Evolutionary conservation across 1,284 basidiomycete genomes (phyloP).

Genomic region (Austroboletus novae-zelandiae): DNA sequence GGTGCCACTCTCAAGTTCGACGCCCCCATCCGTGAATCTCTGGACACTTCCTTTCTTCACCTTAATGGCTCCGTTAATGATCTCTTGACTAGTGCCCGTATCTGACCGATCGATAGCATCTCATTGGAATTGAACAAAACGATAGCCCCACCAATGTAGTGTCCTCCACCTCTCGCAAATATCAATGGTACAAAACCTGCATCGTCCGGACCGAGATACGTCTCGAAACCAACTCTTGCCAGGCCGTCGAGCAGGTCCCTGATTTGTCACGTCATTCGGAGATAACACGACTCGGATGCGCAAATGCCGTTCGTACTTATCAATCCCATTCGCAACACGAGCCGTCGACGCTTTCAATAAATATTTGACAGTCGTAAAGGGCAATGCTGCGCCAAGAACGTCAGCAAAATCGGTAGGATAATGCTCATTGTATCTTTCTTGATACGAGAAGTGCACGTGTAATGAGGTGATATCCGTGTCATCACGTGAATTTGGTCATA

Average conservation of each 20-base stretch:
- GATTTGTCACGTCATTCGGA: not conserved
- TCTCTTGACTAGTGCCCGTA: conserved; percentile 36
- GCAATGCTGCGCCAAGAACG: conserved; percentile 17
- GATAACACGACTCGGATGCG: not conserved
- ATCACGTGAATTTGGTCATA: not conserved
- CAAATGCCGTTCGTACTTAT: conserved; percentile 16
- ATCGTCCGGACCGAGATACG: conserved; percentile 40
- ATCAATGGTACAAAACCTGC: conserved; percentile 38
- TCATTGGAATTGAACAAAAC: too few relatives aligned
- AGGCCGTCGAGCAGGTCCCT: conserved; percentile 40
- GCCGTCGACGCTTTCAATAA: conserved; percentile 6
- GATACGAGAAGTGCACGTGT: not conserved
- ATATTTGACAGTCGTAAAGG: conserved; percentile 15
- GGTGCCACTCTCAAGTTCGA: conserved; percentile 41
- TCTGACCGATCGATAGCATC: conserved; percentile 19
- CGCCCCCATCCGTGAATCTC: conserved; percentile 31
- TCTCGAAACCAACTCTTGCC: conserved; percentile 41
- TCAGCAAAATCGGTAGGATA: conserved; percentile 29
- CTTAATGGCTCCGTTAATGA: conserved; percentile 46
- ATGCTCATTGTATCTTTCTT: conserved; percentile 26
- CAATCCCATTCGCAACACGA: conserved; percentile 15
- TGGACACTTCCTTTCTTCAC: conserved; percentile 37
- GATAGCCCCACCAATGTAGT: conserved; percentile 37
- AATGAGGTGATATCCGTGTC: conserved; percentile 1
- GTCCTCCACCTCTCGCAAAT: conserved; percentile 37